Conservation (phyloP, 768 basidiomycete species). For the Boletellus ananas region DNA sequence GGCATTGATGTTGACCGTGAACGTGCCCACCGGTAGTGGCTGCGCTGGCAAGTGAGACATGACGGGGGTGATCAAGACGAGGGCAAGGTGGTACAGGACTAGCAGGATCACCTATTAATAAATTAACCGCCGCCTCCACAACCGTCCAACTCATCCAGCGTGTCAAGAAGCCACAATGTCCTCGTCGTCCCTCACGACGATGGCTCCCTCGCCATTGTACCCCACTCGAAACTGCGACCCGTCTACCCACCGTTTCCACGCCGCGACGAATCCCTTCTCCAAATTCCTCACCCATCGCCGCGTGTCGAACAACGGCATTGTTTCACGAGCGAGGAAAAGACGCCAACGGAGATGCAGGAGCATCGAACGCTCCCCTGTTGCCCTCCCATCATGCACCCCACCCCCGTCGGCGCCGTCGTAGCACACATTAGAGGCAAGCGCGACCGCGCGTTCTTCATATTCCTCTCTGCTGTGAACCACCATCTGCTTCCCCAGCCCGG, state of each 20-base stretch:
- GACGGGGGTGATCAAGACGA: no score
- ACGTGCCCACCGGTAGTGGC: no score
- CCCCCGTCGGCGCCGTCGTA: conserved; percentile 1
- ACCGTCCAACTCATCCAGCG: no score
- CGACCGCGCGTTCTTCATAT: conserved; percentile 45
- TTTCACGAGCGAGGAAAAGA: conserved; percentile 40
- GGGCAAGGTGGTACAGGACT: no score
- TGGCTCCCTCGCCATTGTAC: conserved; percentile 31
- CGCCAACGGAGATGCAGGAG: conserved; percentile 38
- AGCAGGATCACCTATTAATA: no score
- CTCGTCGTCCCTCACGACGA: conserved; percentile 31
- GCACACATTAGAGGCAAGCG: conserved; percentile 31
- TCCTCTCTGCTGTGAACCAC: conserved; percentile 40
- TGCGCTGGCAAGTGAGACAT: no score
- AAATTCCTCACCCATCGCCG: conserved; percentile 43
- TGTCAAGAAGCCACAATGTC: not conserved
- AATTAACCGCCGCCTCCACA: no score
- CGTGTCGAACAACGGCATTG: conserved; percentile 48
- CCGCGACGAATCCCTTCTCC: conserved; percentile 41
- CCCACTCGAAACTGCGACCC: conserved; percentile 34
- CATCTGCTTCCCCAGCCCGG: conserved; percentile 47
- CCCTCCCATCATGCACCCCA: no score
- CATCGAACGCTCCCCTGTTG: conserved; percentile 26
- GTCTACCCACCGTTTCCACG: conserved; percentile 48
- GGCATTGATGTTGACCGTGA: conserved; percentile 7